These are phyloP conservation scores for Leptographium lundbergii DNA, from an alignment of 2,329 filamentous ascomycete species.

Conservation along the genomic window DNA sequence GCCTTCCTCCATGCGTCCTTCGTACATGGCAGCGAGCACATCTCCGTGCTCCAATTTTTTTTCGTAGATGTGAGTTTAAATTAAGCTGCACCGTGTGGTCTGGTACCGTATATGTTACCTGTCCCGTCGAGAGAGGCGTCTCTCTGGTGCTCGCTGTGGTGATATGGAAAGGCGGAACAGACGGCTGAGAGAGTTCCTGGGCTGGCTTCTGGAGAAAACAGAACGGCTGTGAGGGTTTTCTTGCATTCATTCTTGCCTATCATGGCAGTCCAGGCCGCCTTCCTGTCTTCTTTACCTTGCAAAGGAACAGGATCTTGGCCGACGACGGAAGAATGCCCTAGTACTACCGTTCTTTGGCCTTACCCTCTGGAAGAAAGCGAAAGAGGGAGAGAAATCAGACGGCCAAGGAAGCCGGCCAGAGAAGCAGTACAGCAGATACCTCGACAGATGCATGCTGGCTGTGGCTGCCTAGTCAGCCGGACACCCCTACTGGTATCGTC, in stretches of 20 bases:
- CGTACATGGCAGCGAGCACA: not conserved
- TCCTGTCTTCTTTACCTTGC: not conserved
- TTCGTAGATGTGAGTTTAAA: not conserved
- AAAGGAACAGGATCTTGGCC: not conserved
- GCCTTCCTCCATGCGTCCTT: not conserved
- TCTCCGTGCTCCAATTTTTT: not conserved
- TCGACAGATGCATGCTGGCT: not conserved
- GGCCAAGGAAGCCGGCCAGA: conserved; percentile 4
- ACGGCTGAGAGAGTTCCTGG: not conserved
- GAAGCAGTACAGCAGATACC: not conserved
- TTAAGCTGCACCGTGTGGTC: not conserved
- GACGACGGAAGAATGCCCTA: not conserved
- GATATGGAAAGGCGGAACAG: not conserved
- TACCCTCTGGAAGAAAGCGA: conserved; percentile 8
- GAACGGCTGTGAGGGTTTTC: not conserved
- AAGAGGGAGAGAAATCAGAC: conserved; percentile 8
- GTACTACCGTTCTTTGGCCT: conserved; percentile 1
- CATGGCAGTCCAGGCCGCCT: not conserved
- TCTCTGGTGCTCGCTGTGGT: not conserved
- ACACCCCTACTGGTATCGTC: conserved; percentile 41
- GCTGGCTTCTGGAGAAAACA: not conserved
- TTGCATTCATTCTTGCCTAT: not conserved
- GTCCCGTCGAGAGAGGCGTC: not conserved
- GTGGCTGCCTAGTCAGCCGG: not conserved
- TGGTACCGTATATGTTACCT: not conserved